These are phyloP conservation scores for Exophiala bonariae DNA, from an alignment of 2,329 filamentous ascomycete species.

Conservation along the genomic window DNA sequence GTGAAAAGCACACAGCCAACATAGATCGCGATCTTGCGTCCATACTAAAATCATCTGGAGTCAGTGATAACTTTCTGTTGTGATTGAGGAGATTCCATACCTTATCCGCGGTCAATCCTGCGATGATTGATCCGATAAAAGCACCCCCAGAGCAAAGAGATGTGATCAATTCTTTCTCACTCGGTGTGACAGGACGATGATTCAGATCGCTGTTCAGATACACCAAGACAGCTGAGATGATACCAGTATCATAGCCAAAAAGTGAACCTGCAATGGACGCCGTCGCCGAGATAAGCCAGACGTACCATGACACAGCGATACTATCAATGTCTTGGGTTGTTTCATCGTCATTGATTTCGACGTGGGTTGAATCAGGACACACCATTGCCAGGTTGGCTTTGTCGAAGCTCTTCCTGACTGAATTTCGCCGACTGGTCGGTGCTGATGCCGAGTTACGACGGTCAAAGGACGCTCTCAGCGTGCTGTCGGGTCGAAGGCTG, in stretches of 20 bases:
- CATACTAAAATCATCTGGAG: slow-evolving; percentile 35
- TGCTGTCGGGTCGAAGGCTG: slow-evolving; percentile 11
- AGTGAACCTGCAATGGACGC: slow-evolving; percentile 60
- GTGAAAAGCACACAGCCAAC: slow-evolving; percentile 46
- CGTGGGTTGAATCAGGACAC: slow-evolving; percentile 31
- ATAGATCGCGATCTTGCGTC: slow-evolving; percentile 48
- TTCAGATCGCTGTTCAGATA: slow-evolving; percentile 56
- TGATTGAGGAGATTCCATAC: slow-evolving; percentile 31
- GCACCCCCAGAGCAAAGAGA: slow-evolving; percentile 59
- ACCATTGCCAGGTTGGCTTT: slow-evolving; percentile 17
- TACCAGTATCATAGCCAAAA: slow-evolving; percentile 65
- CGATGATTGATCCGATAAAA: slow-evolving; percentile 55
- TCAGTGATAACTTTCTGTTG: not conserved
- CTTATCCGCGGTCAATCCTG: slow-evolving; percentile 52
- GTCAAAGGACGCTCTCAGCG: slow-evolving; percentile 10
- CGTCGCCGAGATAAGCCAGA: slow-evolving; percentile 57
- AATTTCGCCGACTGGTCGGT: slow-evolving; percentile 7
- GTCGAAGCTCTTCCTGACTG: slow-evolving; percentile 20
- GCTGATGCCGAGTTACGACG: slow-evolving; percentile 10
- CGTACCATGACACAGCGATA: slow-evolving; percentile 46
- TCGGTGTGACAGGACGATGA: slow-evolving; percentile 47
- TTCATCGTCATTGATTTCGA: slow-evolving; percentile 24
- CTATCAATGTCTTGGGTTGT: slow-evolving; percentile 34
- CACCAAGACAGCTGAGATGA: slow-evolving; percentile 61
- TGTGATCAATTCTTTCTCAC: slow-evolving; percentile 60